Base-by-base conservation (phyloP, 2,329 filamentous ascomycete genomes). In the Penicillium hordei region DNA sequence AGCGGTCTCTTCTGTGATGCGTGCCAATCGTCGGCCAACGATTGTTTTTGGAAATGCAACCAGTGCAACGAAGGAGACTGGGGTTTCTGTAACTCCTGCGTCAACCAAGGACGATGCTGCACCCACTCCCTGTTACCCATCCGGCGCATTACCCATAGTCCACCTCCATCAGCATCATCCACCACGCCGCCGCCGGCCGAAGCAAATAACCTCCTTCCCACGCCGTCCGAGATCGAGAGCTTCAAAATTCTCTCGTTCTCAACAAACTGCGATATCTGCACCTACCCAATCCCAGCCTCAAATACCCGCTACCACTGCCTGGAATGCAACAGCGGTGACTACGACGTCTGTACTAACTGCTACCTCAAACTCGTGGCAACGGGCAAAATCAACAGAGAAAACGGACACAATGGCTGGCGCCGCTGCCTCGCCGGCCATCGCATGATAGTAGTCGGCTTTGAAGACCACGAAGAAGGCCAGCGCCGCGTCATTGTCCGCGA, bases 1-100 rank as follows among this genome's bases (percentile, higher is more conserved):
- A 87, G 84, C 52, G 93, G 93, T 21, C 87, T 90, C 6, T 97
- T 97, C 73, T 97, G 93, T 71, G 86, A 89, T 38, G 83, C 83
- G 48, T 97, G 93, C 71, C 79, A 83, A 19, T 79, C 83, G 0
- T 89, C 86, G 79, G 83, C 91, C 0, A 93, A 95, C 67, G 84
- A 88, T 51, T 94, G 91, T 74, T 96, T 90, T 75, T 97, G 93
- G 93, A 87, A 90, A 61, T 97, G 93, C 72, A 86, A 89, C 58
- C 73, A 82, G 27, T 97, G 93, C 76, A 96, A 96, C 67, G 87
- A 94, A 61, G 93, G 91, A 5, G 93, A 95, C 69, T 97, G 93
- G 93, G 93, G 93, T 0, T 97, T 91, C 71, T 97, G 93, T 76
- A 91, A 93, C 66, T 78, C 82, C 59, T 97, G 93, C 64, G 91